A percentile compares a stretch with the other conserved stretches of the same genome.
phyloP scores from a whole-genome alignment of 768 basidiomycete species.

The Xerocomellus intermedius region DNA sequence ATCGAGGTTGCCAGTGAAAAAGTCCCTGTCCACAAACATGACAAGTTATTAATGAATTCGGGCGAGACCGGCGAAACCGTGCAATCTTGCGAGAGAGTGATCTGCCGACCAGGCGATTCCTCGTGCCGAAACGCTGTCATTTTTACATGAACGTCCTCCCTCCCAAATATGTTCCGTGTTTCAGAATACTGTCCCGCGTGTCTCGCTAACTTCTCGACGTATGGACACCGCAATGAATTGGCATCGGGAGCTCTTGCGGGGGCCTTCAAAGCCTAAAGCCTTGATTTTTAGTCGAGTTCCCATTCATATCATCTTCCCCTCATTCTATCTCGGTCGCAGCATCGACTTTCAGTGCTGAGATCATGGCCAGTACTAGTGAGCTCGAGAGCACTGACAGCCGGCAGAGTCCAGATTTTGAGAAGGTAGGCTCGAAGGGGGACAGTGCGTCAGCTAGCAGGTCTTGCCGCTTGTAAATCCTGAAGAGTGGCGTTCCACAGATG shows the following conservation, averaged over 20 bases:
- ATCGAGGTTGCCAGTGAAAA: background rate
- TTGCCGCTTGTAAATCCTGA: background rate
- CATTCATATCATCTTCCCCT: background rate
- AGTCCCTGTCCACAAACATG: too few relatives aligned
- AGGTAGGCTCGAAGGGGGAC: conserved; percentile 1
- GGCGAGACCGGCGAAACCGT: background rate
- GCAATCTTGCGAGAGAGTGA: background rate
- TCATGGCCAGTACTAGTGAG: conserved; percentile 21
- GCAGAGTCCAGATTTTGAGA: conserved; percentile 13
- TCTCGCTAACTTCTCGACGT: too few relatives aligned
- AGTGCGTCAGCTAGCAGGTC: background rate
- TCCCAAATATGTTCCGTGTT: background rate
- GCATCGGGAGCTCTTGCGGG: background rate
- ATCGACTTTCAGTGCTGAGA: background rate
- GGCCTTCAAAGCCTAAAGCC: background rate
- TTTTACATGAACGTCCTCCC: background rate
- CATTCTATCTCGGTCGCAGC: background rate
- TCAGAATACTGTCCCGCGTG: background rate
- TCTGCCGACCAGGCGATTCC: background rate
- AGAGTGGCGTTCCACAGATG: background rate
- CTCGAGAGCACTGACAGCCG: background rate
- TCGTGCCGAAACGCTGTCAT: background rate
- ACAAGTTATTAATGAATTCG: background rate
- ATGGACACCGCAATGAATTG: background rate
- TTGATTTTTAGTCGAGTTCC: background rate